Conservation (phyloP, 495 filamentous ascomycete species). For the Thermochaetoides thermophila region DNA sequence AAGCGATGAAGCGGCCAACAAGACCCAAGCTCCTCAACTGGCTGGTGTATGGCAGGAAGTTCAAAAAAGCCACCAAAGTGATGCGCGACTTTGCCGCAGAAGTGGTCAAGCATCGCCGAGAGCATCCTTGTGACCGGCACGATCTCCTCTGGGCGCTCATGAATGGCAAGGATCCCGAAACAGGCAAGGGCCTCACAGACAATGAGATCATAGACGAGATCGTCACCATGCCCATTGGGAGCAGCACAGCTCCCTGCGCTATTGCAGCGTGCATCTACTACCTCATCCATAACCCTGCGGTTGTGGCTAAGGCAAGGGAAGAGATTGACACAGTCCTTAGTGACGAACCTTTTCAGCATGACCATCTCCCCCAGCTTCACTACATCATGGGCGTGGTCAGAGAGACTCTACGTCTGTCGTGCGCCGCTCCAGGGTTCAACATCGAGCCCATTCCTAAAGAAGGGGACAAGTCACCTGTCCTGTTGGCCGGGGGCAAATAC, state of each 20-base stretch:
- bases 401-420: constrained; percentile 50
- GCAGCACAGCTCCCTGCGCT: constrained; percentile 32
- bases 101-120: constrained; percentile 40
- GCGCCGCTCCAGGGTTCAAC: constrained; percentile 55
- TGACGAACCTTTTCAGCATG: constrained; percentile 31
- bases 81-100: constrained; percentile 41
- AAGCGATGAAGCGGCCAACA: constrained; percentile 38
- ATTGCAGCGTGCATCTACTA: constrained; percentile 42
- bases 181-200: constrained; percentile 42
- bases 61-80: constrained; percentile 36
- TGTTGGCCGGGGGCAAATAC: constrained; percentile 49
- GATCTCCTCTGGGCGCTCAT: constrained; percentile 58
- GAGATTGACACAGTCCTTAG: constrained; percentile 53
- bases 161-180: constrained; percentile 48
- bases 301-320: constrained; percentile 44
- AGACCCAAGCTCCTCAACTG: constrained; percentile 41
- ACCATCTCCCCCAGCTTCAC: constrained; percentile 42
- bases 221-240: constrained; percentile 40
- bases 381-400: constrained; percentile 51
- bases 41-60: constrained; percentile 39
- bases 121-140: constrained; percentile 43
- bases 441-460: constrained; percentile 38
- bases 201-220: constrained; percentile 53
- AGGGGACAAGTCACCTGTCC: constrained; percentile 28
- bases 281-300: constrained; percentile 45